phyloP scores from a whole-genome alignment of 2,329 filamentous ascomycete species.

The Triangularia setosa region DNA sequence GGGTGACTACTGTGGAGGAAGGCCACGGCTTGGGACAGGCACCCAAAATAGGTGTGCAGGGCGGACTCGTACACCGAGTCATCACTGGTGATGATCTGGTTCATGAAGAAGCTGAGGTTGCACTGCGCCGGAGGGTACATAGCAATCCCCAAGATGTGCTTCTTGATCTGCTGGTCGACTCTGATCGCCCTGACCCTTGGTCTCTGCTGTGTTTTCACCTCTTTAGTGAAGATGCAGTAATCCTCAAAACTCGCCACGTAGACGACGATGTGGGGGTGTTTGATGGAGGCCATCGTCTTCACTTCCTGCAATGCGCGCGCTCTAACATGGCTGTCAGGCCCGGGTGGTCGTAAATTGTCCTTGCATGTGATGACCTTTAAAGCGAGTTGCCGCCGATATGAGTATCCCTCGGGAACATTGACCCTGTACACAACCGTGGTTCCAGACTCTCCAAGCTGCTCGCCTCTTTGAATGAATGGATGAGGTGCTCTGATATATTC shows the following conservation, averaged over 20 bases:
- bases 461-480: constrained; percentile 21
- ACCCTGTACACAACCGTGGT: constrained; percentile 27
- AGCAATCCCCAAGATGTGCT: constrained; percentile 26
- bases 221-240: constrained; percentile 22
- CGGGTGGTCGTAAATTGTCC: constrained; percentile 20
- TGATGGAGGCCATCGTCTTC: constrained; percentile 22
- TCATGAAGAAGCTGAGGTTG: constrained; percentile 27
- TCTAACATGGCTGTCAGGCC: constrained; percentile 24
- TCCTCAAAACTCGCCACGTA: constrained; percentile 28
- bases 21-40: constrained; percentile 27
- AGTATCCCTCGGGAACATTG: constrained; percentile 15
- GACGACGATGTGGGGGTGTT: constrained; percentile 28
- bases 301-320: constrained; percentile 25
- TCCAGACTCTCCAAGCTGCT: constrained; percentile 24
- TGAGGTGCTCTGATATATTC: constrained; percentile 23
- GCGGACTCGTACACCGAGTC: constrained; percentile 16
- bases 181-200: constrained; percentile 9
- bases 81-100: constrained; percentile 17
- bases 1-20: constrained; percentile 22
- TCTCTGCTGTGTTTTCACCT: constrained; percentile 6
- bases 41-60: constrained; percentile 29
- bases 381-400: constrained; percentile 23
- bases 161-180: constrained; percentile 22
- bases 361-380: constrained; percentile 28
- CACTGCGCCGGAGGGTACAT: constrained; percentile 27